Conservation (phyloP, 1,284 basidiomycete species). For the Ustilago cynodontis region DNA sequence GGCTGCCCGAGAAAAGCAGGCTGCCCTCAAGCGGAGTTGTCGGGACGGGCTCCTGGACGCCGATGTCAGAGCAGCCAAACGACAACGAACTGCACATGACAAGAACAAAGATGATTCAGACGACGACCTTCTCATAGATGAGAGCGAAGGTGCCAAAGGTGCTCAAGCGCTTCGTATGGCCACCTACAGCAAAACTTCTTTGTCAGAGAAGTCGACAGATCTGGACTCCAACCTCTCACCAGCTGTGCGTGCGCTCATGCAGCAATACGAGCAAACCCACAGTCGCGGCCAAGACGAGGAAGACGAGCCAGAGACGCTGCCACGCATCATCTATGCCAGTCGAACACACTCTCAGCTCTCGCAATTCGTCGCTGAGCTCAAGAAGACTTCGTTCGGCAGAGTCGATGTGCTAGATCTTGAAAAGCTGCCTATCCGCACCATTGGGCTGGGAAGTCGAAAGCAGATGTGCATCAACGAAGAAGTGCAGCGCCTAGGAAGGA, state of each 20-base stretch:
- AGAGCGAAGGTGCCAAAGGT: constrained; percentile 25
- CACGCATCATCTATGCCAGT: constrained; percentile 86
- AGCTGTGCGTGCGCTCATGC: constrained; percentile 83
- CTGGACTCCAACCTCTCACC: constrained; percentile 74
- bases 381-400: constrained; percentile 76
- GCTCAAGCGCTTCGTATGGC: constrained; percentile 29
- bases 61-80: constrained; percentile 20
- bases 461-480: constrained; percentile 93
- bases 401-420: constrained; percentile 32
- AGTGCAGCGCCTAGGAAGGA: constrained; percentile 74
- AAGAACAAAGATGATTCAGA: constrained; percentile 40
- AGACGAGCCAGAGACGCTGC: constrained; percentile 67
- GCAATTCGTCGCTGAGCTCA: constrained; percentile 88
- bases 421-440: constrained; percentile 41
- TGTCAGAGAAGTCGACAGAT: constrained; percentile 20
- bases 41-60: constrained; percentile 14
- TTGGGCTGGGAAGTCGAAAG: constrained; percentile 83
- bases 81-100: constrained; percentile 16
- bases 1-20: constrained; percentile 50
- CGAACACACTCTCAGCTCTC: constrained; percentile 94
- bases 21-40: constrained; percentile 32
- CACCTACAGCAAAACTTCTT: constrained; percentile 26
- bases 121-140: constrained; percentile 46
- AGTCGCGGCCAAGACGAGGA: constrained; percentile 49
- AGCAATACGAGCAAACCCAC: constrained; percentile 66